Evolutionary conservation across 371 early-diverging fungal species (phyloP).

Genomic region (Syncephalastrum contaminatum): DNA sequence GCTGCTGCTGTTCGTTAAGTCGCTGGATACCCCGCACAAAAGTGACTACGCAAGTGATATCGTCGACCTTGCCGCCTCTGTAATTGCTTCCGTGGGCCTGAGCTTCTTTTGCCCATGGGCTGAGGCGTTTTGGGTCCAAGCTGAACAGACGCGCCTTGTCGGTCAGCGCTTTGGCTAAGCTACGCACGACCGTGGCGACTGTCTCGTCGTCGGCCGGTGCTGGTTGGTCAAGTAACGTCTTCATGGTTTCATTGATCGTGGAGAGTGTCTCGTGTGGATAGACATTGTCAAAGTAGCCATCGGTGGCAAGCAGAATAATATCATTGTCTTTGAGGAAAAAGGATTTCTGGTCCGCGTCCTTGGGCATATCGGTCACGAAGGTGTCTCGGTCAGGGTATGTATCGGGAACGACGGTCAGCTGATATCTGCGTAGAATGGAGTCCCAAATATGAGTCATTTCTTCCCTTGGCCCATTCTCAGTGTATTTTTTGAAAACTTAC

Average conservation of each 20-base stretch:
- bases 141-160: conserved; percentile 57
- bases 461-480: conserved; percentile 1
- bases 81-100: conserved; percentile 48
- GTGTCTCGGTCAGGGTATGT: conserved; percentile 54
- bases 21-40: conserved; percentile 27
- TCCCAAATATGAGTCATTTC: neutral
- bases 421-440: conserved; percentile 43
- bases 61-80: conserved; percentile 49
- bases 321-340: conserved; percentile 68
- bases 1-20: conserved; percentile 3
- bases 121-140: conserved; percentile 52
- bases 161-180: conserved; percentile 53
- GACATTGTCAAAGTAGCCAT: conserved; percentile 74
- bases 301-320: conserved; percentile 67
- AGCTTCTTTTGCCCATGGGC: conserved; percentile 52
- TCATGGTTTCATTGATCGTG: conserved; percentile 47
- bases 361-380: conserved; percentile 62
- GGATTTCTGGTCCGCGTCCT: conserved; percentile 58
- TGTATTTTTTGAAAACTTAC: conserved; percentile 22
- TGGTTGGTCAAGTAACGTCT: conserved; percentile 19
- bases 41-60: conserved; percentile 53
- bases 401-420: conserved; percentile 64
- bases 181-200: conserved; percentile 50
- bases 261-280: conserved; percentile 61
- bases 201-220: conserved; percentile 22